These are phyloP conservation scores for Rhizopogon roseolus DNA, from an alignment of 768 basidiomycete genomes.

Conservation along the genomic window DNA sequence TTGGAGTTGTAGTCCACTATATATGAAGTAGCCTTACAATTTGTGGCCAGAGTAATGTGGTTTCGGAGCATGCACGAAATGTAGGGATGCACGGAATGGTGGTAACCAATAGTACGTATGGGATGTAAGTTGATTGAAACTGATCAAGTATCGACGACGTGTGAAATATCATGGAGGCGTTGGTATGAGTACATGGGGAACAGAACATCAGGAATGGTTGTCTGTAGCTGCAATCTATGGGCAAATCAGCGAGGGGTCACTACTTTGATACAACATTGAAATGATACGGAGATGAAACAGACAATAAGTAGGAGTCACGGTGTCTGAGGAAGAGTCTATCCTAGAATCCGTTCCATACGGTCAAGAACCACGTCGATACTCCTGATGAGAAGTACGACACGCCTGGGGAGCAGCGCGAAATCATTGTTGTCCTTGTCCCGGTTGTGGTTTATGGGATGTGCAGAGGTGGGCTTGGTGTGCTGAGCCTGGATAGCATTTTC, in stretches of 20 bases:
- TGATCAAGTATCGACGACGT: neutral
- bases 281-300: neutral
- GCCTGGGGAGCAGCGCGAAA: conserved; percentile 46
- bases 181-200: neutral
- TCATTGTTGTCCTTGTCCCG: conserved; percentile 15
- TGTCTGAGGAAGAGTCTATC: conserved; percentile 9
- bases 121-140: neutral
- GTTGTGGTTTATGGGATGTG: conserved; percentile 12
- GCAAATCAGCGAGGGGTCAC: neutral
- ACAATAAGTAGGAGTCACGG: neutral
- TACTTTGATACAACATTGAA: neutral
- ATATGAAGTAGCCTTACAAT: too few species aligned
- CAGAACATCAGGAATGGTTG: neutral
- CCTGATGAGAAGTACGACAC: conserved; percentile 54
- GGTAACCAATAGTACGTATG: too few species aligned
- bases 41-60: too few species aligned
- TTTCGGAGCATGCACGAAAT: too few species aligned
- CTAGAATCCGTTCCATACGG: conserved; percentile 56
- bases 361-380: conserved; percentile 60
- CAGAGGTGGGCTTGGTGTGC: conserved; percentile 8
- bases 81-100: too few species aligned
- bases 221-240: neutral
- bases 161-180: neutral
- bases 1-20: too few species aligned
- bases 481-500: conserved; percentile 63